Percentiles rank a stretch among this genome's conserved stretches.
phyloP scores from a whole-genome alignment of 164 flowering plant genomes.

The Vitis rotundifolia region DNA sequence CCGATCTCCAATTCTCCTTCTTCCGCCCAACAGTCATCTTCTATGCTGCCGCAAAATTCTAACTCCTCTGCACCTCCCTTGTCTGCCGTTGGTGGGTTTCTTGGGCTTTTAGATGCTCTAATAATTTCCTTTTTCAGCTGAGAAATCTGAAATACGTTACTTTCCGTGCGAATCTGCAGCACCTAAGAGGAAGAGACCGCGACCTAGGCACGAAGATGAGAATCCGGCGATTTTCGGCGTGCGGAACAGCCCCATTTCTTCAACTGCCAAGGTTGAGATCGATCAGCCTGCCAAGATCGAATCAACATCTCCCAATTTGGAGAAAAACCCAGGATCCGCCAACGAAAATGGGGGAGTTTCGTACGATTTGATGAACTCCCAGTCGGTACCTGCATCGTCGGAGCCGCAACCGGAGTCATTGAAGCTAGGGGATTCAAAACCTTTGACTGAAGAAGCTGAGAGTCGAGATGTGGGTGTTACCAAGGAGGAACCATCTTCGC shows the following conservation, averaged over 20 bases:
- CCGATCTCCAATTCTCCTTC: constrained; percentile 54
- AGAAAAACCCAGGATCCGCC: constrained; percentile 42
- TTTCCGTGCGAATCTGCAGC: constrained; percentile 43
- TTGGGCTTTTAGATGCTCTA: too few species aligned
- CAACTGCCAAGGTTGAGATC: constrained; percentile 36
- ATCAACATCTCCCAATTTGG: constrained; percentile 42
- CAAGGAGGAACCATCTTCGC: constrained; percentile 38
- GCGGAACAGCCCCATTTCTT: constrained; percentile 31
- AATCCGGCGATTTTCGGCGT: constrained; percentile 18
- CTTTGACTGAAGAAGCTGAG: constrained; percentile 32
- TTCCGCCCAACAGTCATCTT: constrained; percentile 24
- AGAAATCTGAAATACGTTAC: not conserved
- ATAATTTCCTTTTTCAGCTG: not conserved
- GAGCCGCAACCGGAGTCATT: constrained; percentile 27
- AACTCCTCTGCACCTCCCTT: constrained; percentile 39
- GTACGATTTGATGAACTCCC: constrained; percentile 32
- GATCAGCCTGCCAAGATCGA: constrained; percentile 52
- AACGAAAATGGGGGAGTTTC: constrained; percentile 43
- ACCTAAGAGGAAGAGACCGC: constrained; percentile 88
- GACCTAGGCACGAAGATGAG: constrained; percentile 67
- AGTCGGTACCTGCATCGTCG: constrained; percentile 5
- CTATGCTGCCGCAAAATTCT: constrained; percentile 38
- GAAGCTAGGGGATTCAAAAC: constrained; percentile 49
- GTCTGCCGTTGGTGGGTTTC: constrained; percentile 54
- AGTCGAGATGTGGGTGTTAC: constrained; percentile 16